Conservation (phyloP, 352 stramenopile genomes). For the Blastocystis sp. region DNA sequence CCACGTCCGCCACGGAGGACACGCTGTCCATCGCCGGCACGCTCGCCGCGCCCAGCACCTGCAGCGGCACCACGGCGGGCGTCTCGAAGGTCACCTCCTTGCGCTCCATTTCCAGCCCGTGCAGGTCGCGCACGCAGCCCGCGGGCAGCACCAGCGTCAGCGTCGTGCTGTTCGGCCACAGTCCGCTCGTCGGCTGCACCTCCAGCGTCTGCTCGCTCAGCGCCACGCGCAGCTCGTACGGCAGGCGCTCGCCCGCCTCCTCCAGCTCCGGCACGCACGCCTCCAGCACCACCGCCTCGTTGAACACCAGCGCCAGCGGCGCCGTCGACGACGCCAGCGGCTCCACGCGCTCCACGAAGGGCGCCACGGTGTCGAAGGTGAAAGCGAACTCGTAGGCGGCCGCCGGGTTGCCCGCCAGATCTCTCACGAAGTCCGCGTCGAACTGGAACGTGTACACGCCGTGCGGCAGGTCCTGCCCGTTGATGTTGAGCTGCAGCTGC, state of each 20-base stretch:
- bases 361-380: not conserved
- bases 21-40: not conserved
- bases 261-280: conserved; percentile 2
- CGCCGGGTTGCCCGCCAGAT: conserved; percentile 7
- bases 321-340: not conserved
- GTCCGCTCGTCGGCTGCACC: not conserved
- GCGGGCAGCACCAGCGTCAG: conserved; percentile 21
- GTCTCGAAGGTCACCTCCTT: not conserved
- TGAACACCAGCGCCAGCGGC: conserved; percentile 7
- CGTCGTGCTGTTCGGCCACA: not conserved
- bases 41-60: not conserved
- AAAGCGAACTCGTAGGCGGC: conserved; percentile 4
- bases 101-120: not conserved
- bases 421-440: conserved; percentile 17
- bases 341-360: not conserved
- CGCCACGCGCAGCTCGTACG: not conserved
- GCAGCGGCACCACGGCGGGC: not conserved
- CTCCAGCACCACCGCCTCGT: conserved; percentile 1
- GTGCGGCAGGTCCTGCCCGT: conserved; percentile 36
- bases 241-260: not conserved
- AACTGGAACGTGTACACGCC: conserved; percentile 55
- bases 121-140: conserved; percentile 10
- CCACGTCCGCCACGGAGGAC: not conserved
- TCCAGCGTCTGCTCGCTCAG: not conserved
- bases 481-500: not conserved